Conservation (phyloP, 257 asterid genomes). For the Nemophila menziesii region DNA sequence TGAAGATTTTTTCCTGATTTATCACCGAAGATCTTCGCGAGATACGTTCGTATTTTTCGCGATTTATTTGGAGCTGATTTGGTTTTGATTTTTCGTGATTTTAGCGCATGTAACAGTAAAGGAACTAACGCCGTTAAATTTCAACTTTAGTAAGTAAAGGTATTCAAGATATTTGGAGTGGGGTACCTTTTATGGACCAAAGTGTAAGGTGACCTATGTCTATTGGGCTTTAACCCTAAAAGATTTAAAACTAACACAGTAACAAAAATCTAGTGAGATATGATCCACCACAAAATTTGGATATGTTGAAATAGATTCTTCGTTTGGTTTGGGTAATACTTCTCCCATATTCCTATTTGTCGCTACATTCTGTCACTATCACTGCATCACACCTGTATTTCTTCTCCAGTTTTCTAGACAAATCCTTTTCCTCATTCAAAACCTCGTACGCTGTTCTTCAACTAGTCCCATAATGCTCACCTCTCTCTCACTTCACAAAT, state of each 20-base stretch:
- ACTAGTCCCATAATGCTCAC: conserved; percentile 2
- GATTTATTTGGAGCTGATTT: too few relatives aligned
- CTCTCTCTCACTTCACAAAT: conserved; percentile 16
- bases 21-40: too few relatives aligned
- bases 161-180: too few relatives aligned
- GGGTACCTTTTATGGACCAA: too few relatives aligned
- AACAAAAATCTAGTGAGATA: conserved; percentile 1
- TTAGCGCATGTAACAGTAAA: too few relatives aligned
- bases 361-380: conserved; percentile 14
- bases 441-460: conserved; percentile 1
- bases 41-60: too few relatives aligned
- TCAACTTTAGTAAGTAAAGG: too few relatives aligned
- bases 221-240: too few relatives aligned
- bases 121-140: too few relatives aligned
- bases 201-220: background rate
- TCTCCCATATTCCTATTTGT: conserved; percentile 9
- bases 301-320: background rate
- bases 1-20: too few relatives aligned
- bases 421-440: conserved; percentile 5
- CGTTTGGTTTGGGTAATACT: conserved; percentile 24
- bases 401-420: conserved; percentile 59
- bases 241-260: conserved; percentile 11
- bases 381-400: conserved; percentile 21
- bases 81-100: too few relatives aligned
- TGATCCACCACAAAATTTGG: conserved; percentile 13